Percentiles rank a stretch among this genome's conserved stretches.
Evolutionary conservation across 2,329 filamentous ascomycete genomes (phyloP).

Genomic region (Aspergillus carbonarius): DNA sequence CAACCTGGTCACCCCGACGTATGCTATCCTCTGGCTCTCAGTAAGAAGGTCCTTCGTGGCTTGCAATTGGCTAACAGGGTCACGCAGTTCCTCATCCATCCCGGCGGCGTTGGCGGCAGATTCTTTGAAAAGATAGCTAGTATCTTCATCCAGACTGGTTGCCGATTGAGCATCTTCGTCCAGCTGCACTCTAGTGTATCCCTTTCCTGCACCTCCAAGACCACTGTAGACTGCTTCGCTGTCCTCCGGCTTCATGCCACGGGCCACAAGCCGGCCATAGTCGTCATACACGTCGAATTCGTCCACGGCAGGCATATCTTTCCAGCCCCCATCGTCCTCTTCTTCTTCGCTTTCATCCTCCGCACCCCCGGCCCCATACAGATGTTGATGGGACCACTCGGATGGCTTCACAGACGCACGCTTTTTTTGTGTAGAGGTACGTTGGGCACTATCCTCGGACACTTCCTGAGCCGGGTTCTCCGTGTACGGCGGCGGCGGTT

Average conservation of each 20-base stretch:
- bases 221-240: conserved; percentile 68
- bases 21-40: conserved; percentile 92
- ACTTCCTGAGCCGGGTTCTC: conserved; percentile 13
- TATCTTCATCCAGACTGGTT: conserved; percentile 97
- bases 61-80: conserved; percentile 86
- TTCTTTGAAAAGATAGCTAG: conserved; percentile 89
- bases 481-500: conserved; percentile 17
- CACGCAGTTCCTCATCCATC: conserved; percentile 73
- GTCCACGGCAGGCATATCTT: conserved; percentile 90
- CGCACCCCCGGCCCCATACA: conserved; percentile 52
- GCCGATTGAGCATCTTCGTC: conserved; percentile 93
- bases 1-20: conserved; percentile 84
- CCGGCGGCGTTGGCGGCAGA: conserved; percentile 62
- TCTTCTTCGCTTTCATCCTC: conserved; percentile 50
- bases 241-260: conserved; percentile 68
- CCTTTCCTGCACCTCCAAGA: conserved; percentile 86
- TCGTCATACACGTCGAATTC: conserved; percentile 96
- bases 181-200: conserved; percentile 90
- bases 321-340: conserved; percentile 72
- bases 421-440: conserved; percentile 22
- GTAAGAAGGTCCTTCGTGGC: conserved; percentile 94
- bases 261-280: conserved; percentile 80
- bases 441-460: conserved; percentile 6
- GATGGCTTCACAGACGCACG: conserved; percentile 52
- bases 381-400: conserved; percentile 87